Percentiles rank a stretch among this genome's conserved stretches.
These are phyloP conservation scores for Drechslera avenae DNA, from an alignment of 2,329 filamentous ascomycete species.

Conservation along the genomic window DNA sequence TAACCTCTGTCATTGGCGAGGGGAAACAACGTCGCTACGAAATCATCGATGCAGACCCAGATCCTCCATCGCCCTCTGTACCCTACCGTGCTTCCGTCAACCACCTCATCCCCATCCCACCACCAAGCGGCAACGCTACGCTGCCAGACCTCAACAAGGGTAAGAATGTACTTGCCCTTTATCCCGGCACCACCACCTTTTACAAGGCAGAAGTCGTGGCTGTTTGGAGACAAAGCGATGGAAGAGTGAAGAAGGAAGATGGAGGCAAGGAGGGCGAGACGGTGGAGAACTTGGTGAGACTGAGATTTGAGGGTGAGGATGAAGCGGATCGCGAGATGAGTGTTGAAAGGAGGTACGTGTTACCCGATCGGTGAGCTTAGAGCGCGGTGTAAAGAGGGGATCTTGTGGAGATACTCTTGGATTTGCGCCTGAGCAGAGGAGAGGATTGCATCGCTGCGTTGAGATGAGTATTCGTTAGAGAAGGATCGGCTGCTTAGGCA, in stretches of 20 bases:
- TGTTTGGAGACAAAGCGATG: constrained; percentile 44
- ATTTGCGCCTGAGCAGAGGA: not conserved
- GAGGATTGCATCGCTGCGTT: not conserved
- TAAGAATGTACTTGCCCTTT: constrained; percentile 56
- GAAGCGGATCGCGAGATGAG: constrained; percentile 52
- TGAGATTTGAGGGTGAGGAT: constrained; percentile 58
- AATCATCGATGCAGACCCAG: constrained; percentile 57
- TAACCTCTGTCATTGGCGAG: constrained; percentile 59
- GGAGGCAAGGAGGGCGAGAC: constrained; percentile 50
- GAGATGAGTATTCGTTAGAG: too few relatives aligned
- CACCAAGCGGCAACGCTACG: constrained; percentile 48
- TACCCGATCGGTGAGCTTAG: constrained; percentile 38
- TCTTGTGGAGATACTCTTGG: not conserved
- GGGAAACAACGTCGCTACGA: constrained; percentile 60
- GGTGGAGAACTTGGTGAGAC: constrained; percentile 48
- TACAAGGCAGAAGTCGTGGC: constrained; percentile 58
- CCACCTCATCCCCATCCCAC: constrained; percentile 53
- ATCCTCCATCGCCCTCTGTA: constrained; percentile 44
- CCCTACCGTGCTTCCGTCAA: constrained; percentile 55
- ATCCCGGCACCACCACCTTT: constrained; percentile 60
- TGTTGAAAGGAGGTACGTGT: constrained; percentile 58
- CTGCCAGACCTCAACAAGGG: constrained; percentile 51
- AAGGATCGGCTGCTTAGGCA: not conserved
- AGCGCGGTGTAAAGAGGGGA: not conserved
- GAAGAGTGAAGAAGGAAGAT: constrained; percentile 47